Conservation (phyloP, 148 eudicot species). For the Arctostaphylos glauca region DNA sequence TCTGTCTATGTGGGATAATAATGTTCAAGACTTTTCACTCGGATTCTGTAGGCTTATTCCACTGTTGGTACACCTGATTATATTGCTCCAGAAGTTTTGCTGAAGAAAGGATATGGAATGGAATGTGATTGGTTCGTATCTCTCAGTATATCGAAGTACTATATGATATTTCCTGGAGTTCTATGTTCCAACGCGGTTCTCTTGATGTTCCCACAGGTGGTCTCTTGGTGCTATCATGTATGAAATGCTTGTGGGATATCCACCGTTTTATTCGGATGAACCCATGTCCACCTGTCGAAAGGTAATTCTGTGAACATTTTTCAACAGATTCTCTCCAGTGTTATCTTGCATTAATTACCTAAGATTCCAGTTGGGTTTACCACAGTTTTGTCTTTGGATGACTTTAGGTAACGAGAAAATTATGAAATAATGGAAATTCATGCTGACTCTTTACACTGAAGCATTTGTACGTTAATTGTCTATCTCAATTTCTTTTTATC, state of each 20-base stretch:
- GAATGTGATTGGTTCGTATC: constrained; percentile 95
- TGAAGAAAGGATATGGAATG: constrained; percentile 99
- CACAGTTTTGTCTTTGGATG: background rate
- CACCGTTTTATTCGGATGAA: constrained; percentile 97
- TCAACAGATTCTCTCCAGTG: background rate
- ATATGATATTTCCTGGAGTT: background rate
- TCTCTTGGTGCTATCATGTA: constrained; percentile 99
- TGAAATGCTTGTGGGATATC: constrained; percentile 99
- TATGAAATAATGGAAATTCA: background rate
- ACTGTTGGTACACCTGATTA: constrained; percentile 99
- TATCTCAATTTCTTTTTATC: too few relatives aligned
- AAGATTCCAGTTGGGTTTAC: background rate
- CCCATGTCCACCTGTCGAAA: constrained; percentile 98
- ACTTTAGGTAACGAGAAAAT: background rate
- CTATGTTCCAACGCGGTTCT: constrained; percentile 11
- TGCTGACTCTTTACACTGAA: constrained; percentile 1
- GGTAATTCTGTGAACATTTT: constrained; percentile 45
- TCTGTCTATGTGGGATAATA: background rate
- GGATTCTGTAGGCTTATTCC: constrained; percentile 78
- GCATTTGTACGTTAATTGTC: background rate
- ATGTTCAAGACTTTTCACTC: constrained; percentile 3
- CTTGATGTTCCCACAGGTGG: constrained; percentile 59
- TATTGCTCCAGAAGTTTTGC: constrained; percentile 97
- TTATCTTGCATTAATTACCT: constrained; percentile 7
- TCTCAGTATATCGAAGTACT: constrained; percentile 11